Base-by-base conservation (phyloP, 768 basidiomycete genomes). In the Lactifluus volemus region DNA sequence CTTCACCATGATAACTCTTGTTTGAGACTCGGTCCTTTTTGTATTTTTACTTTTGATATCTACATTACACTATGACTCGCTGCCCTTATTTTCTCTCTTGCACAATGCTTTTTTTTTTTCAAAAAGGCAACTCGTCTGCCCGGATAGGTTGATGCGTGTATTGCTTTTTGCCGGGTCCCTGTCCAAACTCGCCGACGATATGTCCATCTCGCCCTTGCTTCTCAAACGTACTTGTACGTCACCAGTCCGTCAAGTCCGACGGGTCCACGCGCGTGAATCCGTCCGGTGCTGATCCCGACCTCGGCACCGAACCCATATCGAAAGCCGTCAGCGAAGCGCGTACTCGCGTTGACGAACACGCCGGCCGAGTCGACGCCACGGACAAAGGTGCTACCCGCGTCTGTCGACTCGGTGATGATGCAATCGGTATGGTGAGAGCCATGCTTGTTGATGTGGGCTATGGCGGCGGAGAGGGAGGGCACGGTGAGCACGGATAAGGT, bases 231-330 rank as follows among this genome's bases (percentile, higher is more conserved):
- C 76, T 98, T 98, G 79, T 99, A 98, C 60, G 86, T 97, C 44
- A 94, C 89, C 65, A 97, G 77, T 1, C 93, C 93, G 65, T 98
- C 92, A 55, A 98, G 77, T 0, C 96, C 96, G 1, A 98, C 96
- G 0, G 97, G 97, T 3, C 97, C 97, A 45, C 96, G 80, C 15
- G 97, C 95, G 69, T 99, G 97, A 58, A 97, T 97, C 69, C 90
- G 85, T 1, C 96, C 95, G 0, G 97, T 99, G 71, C 89, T 90
- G 68, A 99, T 97, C 9, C 97, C 97, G 0, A 99, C 96, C 73
- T 98, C 97, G 5, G 97, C 95, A 2, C 97, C 97, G 66, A 97
- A 94, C 0, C 97, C 97, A 70, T 93, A 98, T 62, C 96, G 75
- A 74, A 95, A 97, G 12, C 97, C 96, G 72, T 99, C 97, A 0